Evolutionary conservation across 371 early-diverging fungal genomes (phyloP).

Genomic region (Mucor piriformis): DNA sequence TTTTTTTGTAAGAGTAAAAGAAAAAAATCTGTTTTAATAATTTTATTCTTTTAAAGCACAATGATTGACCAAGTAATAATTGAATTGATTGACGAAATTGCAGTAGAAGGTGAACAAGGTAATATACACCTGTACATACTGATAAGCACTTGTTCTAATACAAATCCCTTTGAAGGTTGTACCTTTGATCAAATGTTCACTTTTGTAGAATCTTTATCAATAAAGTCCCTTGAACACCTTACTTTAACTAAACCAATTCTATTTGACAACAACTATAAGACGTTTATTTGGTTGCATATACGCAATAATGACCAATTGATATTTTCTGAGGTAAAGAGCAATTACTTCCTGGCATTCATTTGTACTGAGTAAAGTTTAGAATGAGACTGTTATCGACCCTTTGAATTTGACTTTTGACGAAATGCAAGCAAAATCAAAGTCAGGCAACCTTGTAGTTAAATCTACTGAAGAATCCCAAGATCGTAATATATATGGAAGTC

Average conservation of each 20-base stretch:
- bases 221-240: not conserved
- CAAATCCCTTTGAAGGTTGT: constrained; percentile 5
- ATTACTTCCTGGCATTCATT: not conserved
- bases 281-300: constrained; percentile 9
- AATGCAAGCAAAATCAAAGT: not conserved
- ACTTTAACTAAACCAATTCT: not conserved
- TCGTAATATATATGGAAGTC: constrained; percentile 10
- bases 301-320: not conserved
- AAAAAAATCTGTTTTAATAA: no score
- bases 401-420: not conserved
- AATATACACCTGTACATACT: not conserved
- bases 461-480: constrained; percentile 7
- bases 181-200: constrained; percentile 2
- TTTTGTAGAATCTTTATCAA: not conserved
- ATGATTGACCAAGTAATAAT: constrained; percentile 9
- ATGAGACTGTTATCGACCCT: not conserved
- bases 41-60: not conserved
- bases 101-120: constrained; percentile 24
- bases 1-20: no score
- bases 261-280: constrained; percentile 10
- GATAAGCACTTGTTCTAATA: not conserved
- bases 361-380: not conserved
- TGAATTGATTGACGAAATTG: constrained; percentile 13
- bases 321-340: constrained; percentile 7
- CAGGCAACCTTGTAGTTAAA: not conserved